These are phyloP conservation scores for Penicillium odoratum DNA, from an alignment of 495 filamentous ascomycete genomes.

Conservation along the genomic window DNA sequence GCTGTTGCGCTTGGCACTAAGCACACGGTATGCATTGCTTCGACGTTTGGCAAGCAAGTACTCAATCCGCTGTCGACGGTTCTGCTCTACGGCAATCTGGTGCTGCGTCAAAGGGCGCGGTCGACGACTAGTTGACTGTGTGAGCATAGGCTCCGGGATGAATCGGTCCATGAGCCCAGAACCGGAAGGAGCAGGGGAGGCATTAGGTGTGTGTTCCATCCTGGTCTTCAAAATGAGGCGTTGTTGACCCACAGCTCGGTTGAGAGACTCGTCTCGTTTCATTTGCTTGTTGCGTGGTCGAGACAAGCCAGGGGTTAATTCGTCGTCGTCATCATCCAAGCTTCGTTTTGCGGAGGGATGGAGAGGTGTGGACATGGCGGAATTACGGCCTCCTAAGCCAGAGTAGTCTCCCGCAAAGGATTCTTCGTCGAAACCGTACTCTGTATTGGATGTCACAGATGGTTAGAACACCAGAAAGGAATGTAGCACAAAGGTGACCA, in stretches of 20 bases:
- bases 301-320: constrained; percentile 36
- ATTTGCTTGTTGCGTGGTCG: constrained; percentile 37
- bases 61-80: constrained; percentile 82
- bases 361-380: constrained; percentile 44
- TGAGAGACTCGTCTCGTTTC: constrained; percentile 40
- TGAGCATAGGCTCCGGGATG: constrained; percentile 38
- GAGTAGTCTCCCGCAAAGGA: constrained; percentile 35
- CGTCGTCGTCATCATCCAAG: constrained; percentile 40
- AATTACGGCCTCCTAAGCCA: constrained; percentile 36
- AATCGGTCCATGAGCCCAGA: constrained; percentile 53
- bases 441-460: constrained; percentile 13
- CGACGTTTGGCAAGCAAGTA: constrained; percentile 78
- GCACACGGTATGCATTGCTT: constrained; percentile 58
- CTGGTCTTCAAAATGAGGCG: constrained; percentile 52
- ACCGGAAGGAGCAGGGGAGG: constrained; percentile 51
- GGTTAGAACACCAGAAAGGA: constrained; percentile 3
- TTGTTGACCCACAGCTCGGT: constrained; percentile 38
- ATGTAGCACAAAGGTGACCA: constrained; percentile 3
- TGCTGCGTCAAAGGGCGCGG: constrained; percentile 87
- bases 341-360: constrained; percentile 38
- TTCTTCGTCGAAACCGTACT: constrained; percentile 42
- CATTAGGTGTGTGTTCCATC: constrained; percentile 48
- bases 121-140: constrained; percentile 48
- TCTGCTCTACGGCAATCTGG: constrained; percentile 87
- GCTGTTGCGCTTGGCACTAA: constrained; percentile 58